A percentile compares a stretch with the other conserved stretches of the same genome.
phyloP scores from a whole-genome alignment of 139 green algal genomes.

The Dunaliella primolecta region DNA sequence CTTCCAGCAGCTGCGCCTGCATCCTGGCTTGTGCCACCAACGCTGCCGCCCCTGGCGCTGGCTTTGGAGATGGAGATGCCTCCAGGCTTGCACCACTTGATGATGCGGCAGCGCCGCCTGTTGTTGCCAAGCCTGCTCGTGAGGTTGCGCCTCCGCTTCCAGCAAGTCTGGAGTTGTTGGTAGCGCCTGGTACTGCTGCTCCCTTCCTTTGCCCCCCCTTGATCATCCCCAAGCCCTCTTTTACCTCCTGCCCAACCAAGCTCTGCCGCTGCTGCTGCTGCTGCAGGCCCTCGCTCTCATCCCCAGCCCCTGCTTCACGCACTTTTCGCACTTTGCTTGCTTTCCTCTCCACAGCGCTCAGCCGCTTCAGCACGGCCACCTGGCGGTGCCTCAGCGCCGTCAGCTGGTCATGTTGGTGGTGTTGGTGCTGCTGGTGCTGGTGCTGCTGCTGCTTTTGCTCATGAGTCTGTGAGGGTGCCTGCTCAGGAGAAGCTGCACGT shows the following conservation, averaged over 20 bases:
- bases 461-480: not conserved
- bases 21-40: not conserved
- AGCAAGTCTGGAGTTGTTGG: no score
- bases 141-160: no score
- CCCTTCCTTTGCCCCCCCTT: not conserved
- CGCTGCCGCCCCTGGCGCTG: not conserved
- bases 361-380: not conserved
- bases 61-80: no score
- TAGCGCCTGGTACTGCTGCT: no score
- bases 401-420: not conserved
- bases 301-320: no score
- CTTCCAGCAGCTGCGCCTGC: not conserved
- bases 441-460: conserved; percentile 9
- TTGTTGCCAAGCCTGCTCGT: no score
- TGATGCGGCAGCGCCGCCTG: no score
- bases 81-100: no score
- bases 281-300: no score
- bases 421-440: conserved; percentile 1
- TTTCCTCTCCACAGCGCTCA: conserved; percentile 2
- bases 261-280: not conserved
- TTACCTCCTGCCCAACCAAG: not conserved
- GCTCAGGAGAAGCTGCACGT: not conserved
- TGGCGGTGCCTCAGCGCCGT: not conserved
- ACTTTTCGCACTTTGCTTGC: no score
- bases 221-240: not conserved